Evolutionary conservation across 805 yeast species (phyloP).

Genomic region (Monosporozyma servazzii): DNA sequence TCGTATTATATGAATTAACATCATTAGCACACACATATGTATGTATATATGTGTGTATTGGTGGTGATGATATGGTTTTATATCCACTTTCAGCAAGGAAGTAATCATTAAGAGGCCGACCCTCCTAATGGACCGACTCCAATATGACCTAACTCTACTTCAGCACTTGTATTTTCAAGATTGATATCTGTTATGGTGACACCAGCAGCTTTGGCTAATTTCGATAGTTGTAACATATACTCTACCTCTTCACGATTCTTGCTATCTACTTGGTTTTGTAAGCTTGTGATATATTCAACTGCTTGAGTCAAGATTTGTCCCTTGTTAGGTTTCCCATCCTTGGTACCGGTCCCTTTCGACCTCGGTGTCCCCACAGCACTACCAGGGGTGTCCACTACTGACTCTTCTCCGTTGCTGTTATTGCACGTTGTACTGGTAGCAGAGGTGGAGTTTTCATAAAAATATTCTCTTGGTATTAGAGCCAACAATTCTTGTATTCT

Average conservation of each 20-base stretch:
- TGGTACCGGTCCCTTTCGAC: slow-evolving; percentile 52
- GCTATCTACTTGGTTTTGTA: slow-evolving; percentile 68
- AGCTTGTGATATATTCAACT: slow-evolving; percentile 57
- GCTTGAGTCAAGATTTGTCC: slow-evolving; percentile 72
- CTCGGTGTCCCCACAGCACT: slow-evolving; percentile 8
- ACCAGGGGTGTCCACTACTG: slow-evolving; percentile 5
- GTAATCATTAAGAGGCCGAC: not conserved
- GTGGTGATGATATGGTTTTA: not conserved
- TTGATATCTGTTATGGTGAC: slow-evolving; percentile 35
- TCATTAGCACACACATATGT: not conserved
- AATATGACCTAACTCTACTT: slow-evolving; percentile 59
- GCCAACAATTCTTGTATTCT: slow-evolving; percentile 44
- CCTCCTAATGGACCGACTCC: slow-evolving; percentile 73
- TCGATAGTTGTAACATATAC: slow-evolving; percentile 49
- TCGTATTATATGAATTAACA: not conserved
- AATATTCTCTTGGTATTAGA: slow-evolving; percentile 38
- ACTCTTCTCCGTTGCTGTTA: slow-evolving; percentile 6
- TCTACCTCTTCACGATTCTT: slow-evolving; percentile 76
- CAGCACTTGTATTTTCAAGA: slow-evolving; percentile 67
- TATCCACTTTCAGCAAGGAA: not conserved
- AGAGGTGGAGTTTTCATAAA: slow-evolving; percentile 29
- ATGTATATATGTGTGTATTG: not conserved
- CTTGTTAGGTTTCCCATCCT: slow-evolving; percentile 77
- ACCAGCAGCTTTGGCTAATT: slow-evolving; percentile 39
- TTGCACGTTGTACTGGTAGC: not conserved